Evolutionary conservation across 129 eudicot genomes (phyloP).

Genomic region (Artemisia tridentata): DNA sequence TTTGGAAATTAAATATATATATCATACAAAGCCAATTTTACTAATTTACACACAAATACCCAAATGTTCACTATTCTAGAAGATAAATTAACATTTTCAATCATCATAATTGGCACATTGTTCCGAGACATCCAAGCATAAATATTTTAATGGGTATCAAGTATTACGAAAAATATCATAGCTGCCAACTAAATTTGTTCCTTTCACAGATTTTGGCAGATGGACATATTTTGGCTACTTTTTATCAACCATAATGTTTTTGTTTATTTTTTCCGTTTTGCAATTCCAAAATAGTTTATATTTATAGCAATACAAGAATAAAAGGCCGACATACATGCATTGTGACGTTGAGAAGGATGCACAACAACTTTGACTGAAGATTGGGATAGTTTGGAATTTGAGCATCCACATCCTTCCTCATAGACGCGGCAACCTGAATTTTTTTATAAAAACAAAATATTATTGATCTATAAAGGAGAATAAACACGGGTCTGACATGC

Average conservation of each 20-base stretch:
- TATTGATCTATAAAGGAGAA: not conserved
- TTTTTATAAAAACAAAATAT: slow-evolving; percentile 10
- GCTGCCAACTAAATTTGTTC: not conserved
- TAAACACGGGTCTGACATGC: not conserved
- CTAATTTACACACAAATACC: not conserved
- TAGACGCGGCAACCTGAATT: slow-evolving; percentile 92
- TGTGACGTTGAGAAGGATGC: slow-evolving; percentile 82
- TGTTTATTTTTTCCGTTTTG: not conserved
- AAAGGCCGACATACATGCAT: slow-evolving; percentile 58
- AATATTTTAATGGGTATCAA: not conserved
- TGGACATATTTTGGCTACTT: not conserved
- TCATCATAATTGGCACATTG: slow-evolving; percentile 7
- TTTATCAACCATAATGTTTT: not conserved
- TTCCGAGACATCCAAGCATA: slow-evolving; percentile 4
- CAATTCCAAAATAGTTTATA: not conserved
- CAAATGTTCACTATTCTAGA: no score
- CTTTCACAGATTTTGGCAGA: not conserved
- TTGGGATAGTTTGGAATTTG: slow-evolving; percentile 95
- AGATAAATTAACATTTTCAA: not conserved
- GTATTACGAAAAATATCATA: not conserved
- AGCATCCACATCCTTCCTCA: slow-evolving; percentile 86
- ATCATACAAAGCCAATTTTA: slow-evolving; percentile 14
- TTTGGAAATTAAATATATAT: slow-evolving; percentile 2
- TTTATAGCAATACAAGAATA: not conserved
- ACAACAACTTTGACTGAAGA: slow-evolving; percentile 78